Conservation (phyloP, 176 grass and related monocot species). For the Phragmites australis region DNA sequence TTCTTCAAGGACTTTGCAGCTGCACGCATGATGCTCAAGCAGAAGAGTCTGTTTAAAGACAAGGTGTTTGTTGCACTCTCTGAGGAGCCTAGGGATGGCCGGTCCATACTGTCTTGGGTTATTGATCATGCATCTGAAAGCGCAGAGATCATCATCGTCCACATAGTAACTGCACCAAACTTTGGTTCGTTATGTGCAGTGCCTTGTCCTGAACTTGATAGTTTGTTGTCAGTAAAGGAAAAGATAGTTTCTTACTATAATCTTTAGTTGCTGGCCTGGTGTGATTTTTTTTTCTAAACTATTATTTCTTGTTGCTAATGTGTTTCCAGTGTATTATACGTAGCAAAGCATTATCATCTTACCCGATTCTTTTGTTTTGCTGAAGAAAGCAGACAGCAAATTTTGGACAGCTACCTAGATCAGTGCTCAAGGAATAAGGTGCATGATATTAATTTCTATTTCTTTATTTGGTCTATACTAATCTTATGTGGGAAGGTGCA, state of each 20-base stretch:
- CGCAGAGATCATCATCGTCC: slow-evolving; percentile 23
- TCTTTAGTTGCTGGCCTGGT: not conserved
- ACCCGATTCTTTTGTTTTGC: not conserved
- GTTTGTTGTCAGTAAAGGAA: not conserved
- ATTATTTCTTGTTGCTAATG: not conserved
- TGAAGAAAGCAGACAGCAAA: slow-evolving; percentile 14
- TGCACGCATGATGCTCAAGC: slow-evolving; percentile 21
- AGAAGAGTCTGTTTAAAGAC: slow-evolving; percentile 9
- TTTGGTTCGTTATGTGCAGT: slow-evolving; percentile 27
- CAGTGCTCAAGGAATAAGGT: slow-evolving; percentile 42
- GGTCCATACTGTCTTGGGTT: slow-evolving; percentile 24
- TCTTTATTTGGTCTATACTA: not conserved
- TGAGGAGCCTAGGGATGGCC: slow-evolving; percentile 24
- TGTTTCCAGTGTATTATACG: not conserved
- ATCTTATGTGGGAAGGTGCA: not conserved
- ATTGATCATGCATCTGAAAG: slow-evolving; percentile 24
- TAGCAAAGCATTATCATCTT: not conserved
- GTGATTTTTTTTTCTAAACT: not conserved
- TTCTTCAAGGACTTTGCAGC: not conserved
- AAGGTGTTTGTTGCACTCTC: slow-evolving; percentile 30
- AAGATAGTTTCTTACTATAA: not conserved
- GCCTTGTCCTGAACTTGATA: not conserved
- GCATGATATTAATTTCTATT: not conserved
- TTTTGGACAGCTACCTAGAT: slow-evolving; percentile 26
- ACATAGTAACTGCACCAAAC: slow-evolving; percentile 24